Base-by-base conservation (phyloP, 371 early-diverging fungal genomes). In the Apophysomyces sp. region DNA sequence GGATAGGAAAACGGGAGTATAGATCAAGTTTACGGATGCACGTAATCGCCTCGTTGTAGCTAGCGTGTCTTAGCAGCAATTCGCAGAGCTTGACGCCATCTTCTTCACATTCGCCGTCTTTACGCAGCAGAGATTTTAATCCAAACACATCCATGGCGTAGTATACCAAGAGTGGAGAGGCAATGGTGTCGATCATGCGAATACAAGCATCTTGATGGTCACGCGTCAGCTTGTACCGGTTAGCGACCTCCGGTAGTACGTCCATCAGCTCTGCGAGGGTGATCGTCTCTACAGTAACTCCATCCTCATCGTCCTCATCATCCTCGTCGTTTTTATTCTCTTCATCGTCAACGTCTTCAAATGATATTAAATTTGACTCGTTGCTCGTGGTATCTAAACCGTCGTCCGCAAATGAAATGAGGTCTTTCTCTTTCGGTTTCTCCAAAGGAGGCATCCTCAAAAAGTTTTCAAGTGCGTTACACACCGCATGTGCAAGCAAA, bases 91-190 rank as follows among this genome's bases (percentile, higher is more conserved):
- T 57, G 0, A 67, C 61, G 1, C 81, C 81, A 9, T 73, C 65
- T 2, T 70, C 55, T 49, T 76, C 72, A n/a, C 49, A 58, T 26
- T 67, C 66, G 44, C 74, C 68, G 0, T 60, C 74, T n/a, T 34
- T n/a, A 8, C 62, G 40, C 30, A 74, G 51, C 3, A 76, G 5
- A 1, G 58, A 9, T 2, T 41, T 13, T 1, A 79, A 26, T 12
- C 65, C 39, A 49, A 68, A 79, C 0, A 66, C 62, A 15, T 71
- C 68, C 56, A 79, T 67, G 2, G 76, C 74, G 61, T 79, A 77
- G 31, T 77, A 74, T 0, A 77, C 39, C 31, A 77, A 57, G 16
- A 72, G 56, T 9, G 73, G 72, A 1, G 71, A 52, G 21, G 66
- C 57, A 1, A 72, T 68, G 1, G 53, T 67, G 12, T 67, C 58